Evolutionary conservation across 2,329 filamentous ascomycete genomes (phyloP).

Genomic region (Cylindrodendrum hubeiense): DNA sequence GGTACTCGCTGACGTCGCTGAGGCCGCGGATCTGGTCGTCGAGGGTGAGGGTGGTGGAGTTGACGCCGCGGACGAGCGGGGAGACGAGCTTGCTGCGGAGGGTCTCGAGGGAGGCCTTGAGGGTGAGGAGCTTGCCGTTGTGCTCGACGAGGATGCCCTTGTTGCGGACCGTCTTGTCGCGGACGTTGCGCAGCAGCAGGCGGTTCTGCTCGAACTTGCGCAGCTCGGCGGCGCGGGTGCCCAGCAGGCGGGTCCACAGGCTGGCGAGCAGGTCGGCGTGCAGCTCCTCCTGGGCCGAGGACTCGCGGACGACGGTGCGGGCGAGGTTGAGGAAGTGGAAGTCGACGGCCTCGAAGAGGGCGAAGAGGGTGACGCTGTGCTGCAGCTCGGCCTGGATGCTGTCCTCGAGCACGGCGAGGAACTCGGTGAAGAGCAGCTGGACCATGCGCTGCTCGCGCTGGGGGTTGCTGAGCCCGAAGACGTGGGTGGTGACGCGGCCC

Average conservation of each 20-base stretch:
- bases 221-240: constrained; percentile 79
- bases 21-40: constrained; percentile 89
- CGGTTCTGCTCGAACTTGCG: constrained; percentile 94
- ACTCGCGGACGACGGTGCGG: constrained; percentile 86
- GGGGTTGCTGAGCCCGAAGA: constrained; percentile 85
- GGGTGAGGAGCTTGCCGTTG: constrained; percentile 83
- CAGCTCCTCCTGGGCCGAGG: constrained; percentile 81
- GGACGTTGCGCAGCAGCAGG: constrained; percentile 80
- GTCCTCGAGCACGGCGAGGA: constrained; percentile 88
- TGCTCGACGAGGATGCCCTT: constrained; percentile 90
- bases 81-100: constrained; percentile 85
- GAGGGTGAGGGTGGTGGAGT: constrained; percentile 77
- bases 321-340: constrained; percentile 90
- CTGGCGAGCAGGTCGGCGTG: constrained; percentile 86
- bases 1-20: constrained; percentile 81
- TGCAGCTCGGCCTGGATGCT: constrained; percentile 87
- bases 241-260: constrained; percentile 88
- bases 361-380: constrained; percentile 83
- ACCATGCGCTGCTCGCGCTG: constrained; percentile 86
- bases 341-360: constrained; percentile 92
- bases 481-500: constrained; percentile 74
- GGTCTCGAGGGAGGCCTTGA: constrained; percentile 90
- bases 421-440: constrained; percentile 86
- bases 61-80: constrained; percentile 80
- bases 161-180: constrained; percentile 86